Conservation (phyloP, 1,139 yeast species). For the Groenewaldozyma sp. region DNA sequence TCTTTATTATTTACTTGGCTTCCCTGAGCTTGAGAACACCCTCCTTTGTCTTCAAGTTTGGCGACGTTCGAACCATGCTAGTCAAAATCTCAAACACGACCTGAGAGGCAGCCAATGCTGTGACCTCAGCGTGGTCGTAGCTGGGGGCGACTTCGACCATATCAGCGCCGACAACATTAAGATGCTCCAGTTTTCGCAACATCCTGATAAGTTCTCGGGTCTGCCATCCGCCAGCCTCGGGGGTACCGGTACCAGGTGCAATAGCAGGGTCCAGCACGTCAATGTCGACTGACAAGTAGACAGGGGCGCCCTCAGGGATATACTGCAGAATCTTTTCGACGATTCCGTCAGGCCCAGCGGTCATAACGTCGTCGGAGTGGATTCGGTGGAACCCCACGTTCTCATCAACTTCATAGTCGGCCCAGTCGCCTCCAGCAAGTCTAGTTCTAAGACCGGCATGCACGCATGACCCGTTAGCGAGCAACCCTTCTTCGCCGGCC, state of each 20-base stretch:
- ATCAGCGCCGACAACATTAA: constrained; percentile 68
- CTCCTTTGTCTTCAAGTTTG: too few relatives aligned
- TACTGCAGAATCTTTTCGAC: constrained; percentile 45
- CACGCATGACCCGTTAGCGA: constrained; percentile 41
- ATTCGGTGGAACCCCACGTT: constrained; percentile 55
- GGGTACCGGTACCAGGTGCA: constrained; percentile 75
- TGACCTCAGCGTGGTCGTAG: constrained; percentile 62
- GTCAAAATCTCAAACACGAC: constrained; percentile 36
- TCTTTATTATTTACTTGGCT: too few relatives aligned
- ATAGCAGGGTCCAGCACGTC: constrained; percentile 75
- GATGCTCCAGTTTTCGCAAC: constrained; percentile 46
- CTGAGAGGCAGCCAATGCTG: constrained; percentile 73
- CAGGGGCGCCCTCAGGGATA: constrained; percentile 47
- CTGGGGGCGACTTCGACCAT: constrained; percentile 74
- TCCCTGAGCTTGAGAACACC: too few relatives aligned
- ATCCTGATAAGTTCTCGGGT: constrained; percentile 62
- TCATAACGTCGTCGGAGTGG: constrained; percentile 64
- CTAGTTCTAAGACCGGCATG: constrained; percentile 64
- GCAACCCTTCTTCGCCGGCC: constrained; percentile 47
- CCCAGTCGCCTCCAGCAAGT: constrained; percentile 18
- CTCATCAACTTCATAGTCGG: constrained; percentile 59
- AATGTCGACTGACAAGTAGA: constrained; percentile 65
- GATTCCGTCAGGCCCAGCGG: constrained; percentile 36
- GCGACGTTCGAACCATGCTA: too few relatives aligned
- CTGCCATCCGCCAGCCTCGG: constrained; percentile 74